phyloP scores from a whole-genome alignment of 176 grass and related monocot genomes.

The Areca catechu region DNA sequence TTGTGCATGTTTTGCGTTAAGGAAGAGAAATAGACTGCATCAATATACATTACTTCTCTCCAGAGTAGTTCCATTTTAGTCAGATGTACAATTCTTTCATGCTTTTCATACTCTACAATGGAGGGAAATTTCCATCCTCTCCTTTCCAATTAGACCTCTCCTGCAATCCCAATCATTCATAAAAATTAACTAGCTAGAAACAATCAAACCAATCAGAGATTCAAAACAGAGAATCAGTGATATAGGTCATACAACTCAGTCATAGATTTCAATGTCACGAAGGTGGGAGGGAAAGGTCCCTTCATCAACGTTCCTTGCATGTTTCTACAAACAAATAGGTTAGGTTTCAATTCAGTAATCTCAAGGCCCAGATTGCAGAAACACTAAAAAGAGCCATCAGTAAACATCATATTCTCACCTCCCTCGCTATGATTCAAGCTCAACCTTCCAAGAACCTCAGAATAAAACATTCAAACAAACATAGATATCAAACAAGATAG shows the following conservation, averaged over 20 bases:
- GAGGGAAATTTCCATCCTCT: neutral
- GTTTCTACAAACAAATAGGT: conserved; percentile 1
- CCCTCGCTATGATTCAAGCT: too few relatives aligned
- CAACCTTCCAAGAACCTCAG: too few relatives aligned
- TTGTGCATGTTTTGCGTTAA: neutral
- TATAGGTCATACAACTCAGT: neutral
- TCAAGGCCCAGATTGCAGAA: neutral
- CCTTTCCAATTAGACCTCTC: conserved; percentile 10
- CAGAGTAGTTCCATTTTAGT: too few relatives aligned
- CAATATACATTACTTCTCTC: too few relatives aligned
- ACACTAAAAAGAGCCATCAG: neutral
- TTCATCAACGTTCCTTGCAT: conserved; percentile 15
- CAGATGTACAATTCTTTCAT: conserved; percentile 4
- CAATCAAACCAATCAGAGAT: neutral
- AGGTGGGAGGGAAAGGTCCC: conserved; percentile 7
- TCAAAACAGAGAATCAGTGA: neutral
- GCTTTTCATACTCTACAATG: neutral
- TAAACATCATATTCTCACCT: too few relatives aligned
- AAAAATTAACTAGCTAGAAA: neutral
- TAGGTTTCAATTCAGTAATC: neutral
- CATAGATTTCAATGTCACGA: conserved; percentile 4
- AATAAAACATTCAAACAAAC: too few relatives aligned
- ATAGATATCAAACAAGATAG: too few relatives aligned
- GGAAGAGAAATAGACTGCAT: neutral
- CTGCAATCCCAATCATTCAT: neutral